Conservation (phyloP, 2,329 filamentous ascomycete genomes). For the Basipetospora chlamydospora region DNA sequence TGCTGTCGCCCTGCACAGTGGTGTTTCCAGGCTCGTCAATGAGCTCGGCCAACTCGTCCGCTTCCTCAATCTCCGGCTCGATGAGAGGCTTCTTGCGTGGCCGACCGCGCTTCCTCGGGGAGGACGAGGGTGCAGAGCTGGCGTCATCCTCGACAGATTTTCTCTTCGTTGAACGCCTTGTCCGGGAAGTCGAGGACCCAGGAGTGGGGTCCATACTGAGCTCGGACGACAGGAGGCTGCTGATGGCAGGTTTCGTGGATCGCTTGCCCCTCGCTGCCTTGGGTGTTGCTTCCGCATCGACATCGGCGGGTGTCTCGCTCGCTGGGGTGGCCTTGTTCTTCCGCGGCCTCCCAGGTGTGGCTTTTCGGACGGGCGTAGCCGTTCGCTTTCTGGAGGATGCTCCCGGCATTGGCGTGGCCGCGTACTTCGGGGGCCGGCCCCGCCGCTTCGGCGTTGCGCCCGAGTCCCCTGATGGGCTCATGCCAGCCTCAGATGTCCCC, state of each 20-base stretch:
- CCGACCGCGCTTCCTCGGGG: slow-evolving; percentile 2
- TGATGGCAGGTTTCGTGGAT: too few relatives aligned
- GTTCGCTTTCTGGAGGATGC: slow-evolving; percentile 28
- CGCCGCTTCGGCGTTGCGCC: slow-evolving; percentile 25
- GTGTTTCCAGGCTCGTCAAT: slow-evolving; percentile 2
- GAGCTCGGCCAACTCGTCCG: neutral
- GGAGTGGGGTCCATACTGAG: too few relatives aligned
- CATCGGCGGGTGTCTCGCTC: neutral
- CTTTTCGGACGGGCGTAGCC: slow-evolving; percentile 25
- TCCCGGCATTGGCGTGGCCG: slow-evolving; percentile 35
- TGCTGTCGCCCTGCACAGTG: neutral
- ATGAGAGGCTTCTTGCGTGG: slow-evolving; percentile 4
- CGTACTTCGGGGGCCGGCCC: slow-evolving; percentile 32
- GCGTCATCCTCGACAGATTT: neutral
- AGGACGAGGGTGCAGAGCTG: neutral
- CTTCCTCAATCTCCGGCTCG: neutral
- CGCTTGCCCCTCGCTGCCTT: neutral
- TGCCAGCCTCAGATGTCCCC: neutral
- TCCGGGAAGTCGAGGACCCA: too few relatives aligned
- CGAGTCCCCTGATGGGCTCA: slow-evolving; percentile 10
- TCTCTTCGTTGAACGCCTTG: slow-evolving; percentile 1
- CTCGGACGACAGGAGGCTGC: too few relatives aligned
- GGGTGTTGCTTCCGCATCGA: neutral
- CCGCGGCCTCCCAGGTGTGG: slow-evolving; percentile 1
- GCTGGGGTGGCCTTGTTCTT: neutral